These are phyloP conservation scores for Epichloe uncinata DNA, from an alignment of 2,329 filamentous ascomycete genomes.

Conservation along the genomic window DNA sequence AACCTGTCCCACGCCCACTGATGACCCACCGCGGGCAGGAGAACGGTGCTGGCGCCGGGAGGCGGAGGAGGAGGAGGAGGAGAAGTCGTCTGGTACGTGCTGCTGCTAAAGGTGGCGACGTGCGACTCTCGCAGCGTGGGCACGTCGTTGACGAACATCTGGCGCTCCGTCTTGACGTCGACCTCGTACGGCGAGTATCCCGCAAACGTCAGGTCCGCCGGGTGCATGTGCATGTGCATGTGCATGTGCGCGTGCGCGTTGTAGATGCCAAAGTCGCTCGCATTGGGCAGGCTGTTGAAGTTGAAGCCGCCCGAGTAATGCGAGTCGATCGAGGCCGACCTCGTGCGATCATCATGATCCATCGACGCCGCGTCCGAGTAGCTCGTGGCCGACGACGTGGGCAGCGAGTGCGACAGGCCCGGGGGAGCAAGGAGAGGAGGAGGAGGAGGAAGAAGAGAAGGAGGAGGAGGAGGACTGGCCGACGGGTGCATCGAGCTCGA, in stretches of 20 bases:
- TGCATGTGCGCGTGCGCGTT: slow-evolving; percentile 45
- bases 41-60: slow-evolving; percentile 35
- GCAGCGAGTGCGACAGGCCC: slow-evolving; percentile 67
- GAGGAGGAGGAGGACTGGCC: slow-evolving; percentile 38
- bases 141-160: slow-evolving; percentile 87
- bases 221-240: slow-evolving; percentile 22
- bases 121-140: slow-evolving; percentile 76
- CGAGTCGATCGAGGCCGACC: slow-evolving; percentile 69
- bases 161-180: slow-evolving; percentile 88
- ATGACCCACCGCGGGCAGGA: slow-evolving; percentile 31
- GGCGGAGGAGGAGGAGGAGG: slow-evolving; percentile 45
- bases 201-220: slow-evolving; percentile 40
- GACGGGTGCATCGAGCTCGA: slow-evolving; percentile 42
- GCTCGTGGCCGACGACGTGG: slow-evolving; percentile 67
- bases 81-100: slow-evolving; percentile 66
- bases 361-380: slow-evolving; percentile 53
- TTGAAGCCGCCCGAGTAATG: slow-evolving; percentile 62
- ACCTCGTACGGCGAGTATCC: slow-evolving; percentile 75
- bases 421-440: slow-evolving; percentile 34
- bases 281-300: slow-evolving; percentile 49
- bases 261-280: slow-evolving; percentile 47
- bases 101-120: slow-evolving; percentile 73
- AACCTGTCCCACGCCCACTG: too few species aligned
- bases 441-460: slow-evolving; percentile 24
- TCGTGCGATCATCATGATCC: slow-evolving; percentile 40